Evolutionary conservation across 371 early-diverging fungal species (phyloP).

Genomic region (Mucor indicus): DNA sequence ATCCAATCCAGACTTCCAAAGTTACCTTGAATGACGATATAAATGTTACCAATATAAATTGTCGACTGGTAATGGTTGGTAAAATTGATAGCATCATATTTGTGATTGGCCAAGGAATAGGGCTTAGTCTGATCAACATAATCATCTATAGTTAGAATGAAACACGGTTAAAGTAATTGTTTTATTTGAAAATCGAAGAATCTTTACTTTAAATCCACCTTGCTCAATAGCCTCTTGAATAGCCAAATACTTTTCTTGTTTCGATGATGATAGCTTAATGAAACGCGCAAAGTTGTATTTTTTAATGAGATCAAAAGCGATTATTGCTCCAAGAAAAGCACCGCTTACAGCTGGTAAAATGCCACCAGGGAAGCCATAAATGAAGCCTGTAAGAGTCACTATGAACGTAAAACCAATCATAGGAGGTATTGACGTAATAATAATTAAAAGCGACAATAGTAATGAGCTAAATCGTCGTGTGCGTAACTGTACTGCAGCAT

Average conservation of each 20-base stretch:
- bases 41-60: slow-evolving; percentile 20
- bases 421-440: slow-evolving; percentile 39
- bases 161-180: too few species aligned
- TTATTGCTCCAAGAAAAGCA: slow-evolving; percentile 25
- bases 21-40: slow-evolving; percentile 32
- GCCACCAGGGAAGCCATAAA: slow-evolving; percentile 24
- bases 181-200: background rate
- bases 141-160: slow-evolving; percentile 25
- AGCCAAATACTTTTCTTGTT: slow-evolving; percentile 36
- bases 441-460: slow-evolving; percentile 16
- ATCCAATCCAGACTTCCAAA: slow-evolving; percentile 49
- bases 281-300: slow-evolving; percentile 30
- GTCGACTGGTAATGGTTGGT: slow-evolving; percentile 20
- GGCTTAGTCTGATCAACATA: slow-evolving; percentile 36
- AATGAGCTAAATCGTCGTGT: slow-evolving; percentile 26
- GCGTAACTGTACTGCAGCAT: slow-evolving; percentile 28
- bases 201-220: slow-evolving; percentile 40
- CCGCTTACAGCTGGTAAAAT: slow-evolving; percentile 26
- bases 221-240: slow-evolving; percentile 47
- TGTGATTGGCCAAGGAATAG: slow-evolving; percentile 44
- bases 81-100: slow-evolving; percentile 34
- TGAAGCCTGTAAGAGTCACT: slow-evolving; percentile 34
- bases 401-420: slow-evolving; percentile 38
- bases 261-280: slow-evolving; percentile 27
- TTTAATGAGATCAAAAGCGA: slow-evolving; percentile 26